A percentile compares a stretch with the other conserved stretches of the same genome.
phyloP scores from a whole-genome alignment of 148 eudicot genomes.

The Limonium bicolor region DNA sequence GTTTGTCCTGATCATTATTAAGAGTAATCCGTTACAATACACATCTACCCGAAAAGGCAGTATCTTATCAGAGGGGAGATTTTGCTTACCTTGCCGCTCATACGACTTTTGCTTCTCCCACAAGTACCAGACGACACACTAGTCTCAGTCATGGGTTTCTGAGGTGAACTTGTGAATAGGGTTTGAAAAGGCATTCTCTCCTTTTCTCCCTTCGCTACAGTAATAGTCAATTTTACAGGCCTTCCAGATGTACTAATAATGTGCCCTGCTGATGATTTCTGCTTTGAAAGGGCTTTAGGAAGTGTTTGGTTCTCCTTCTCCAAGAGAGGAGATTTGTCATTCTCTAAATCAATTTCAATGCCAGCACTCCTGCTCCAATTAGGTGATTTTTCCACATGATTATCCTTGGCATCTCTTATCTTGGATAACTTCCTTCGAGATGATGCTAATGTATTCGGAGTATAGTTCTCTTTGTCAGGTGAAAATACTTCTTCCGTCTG shows the following conservation, averaged over 20 bases:
- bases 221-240: slow-evolving; percentile 6
- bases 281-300: slow-evolving; percentile 20
- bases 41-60: too few relatives aligned
- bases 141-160: slow-evolving; percentile 23
- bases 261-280: slow-evolving; percentile 16
- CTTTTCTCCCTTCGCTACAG: slow-evolving; percentile 14
- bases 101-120: slow-evolving; percentile 7
- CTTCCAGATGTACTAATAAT: slow-evolving; percentile 18
- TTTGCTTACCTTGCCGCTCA: too few relatives aligned
- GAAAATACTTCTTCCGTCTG: slow-evolving; percentile 26
- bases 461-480: slow-evolving; percentile 29
- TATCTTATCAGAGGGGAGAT: too few relatives aligned
- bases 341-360: slow-evolving; percentile 9
- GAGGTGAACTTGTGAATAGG: slow-evolving; percentile 20
- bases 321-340: slow-evolving; percentile 13
- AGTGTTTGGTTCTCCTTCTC: slow-evolving; percentile 28
- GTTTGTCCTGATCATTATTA: too few relatives aligned
- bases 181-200: slow-evolving; percentile 44
- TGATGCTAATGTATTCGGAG: slow-evolving; percentile 23
- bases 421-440: too few relatives aligned
- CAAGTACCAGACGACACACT: slow-evolving; percentile 5
- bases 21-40: too few relatives aligned
- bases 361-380: slow-evolving; percentile 12
- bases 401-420: slow-evolving; percentile 9
- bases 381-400: slow-evolving; percentile 17